These are phyloP conservation scores for Tardiomyces depauwii DNA, from an alignment of 1,139 yeast species.

Conservation along the genomic window DNA sequence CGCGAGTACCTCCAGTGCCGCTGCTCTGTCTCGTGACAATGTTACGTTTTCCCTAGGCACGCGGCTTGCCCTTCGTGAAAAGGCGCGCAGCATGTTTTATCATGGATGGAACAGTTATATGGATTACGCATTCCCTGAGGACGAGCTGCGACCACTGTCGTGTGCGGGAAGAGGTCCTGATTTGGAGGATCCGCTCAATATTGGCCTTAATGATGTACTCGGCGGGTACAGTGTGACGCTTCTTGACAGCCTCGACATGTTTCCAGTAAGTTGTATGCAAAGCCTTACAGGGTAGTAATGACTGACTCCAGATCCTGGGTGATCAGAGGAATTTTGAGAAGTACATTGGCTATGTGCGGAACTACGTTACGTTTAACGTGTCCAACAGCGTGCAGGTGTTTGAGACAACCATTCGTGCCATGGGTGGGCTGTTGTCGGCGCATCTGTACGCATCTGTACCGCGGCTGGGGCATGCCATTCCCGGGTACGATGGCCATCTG, in stretches of 20 bases:
- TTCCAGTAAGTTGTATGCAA: no score
- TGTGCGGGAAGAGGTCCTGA: slow-evolving; percentile 66
- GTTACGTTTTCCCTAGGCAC: not conserved
- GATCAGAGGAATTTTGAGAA: slow-evolving; percentile 45
- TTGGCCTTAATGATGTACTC: slow-evolving; percentile 66
- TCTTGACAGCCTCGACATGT: slow-evolving; percentile 69
- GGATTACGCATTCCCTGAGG: slow-evolving; percentile 64
- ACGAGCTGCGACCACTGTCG: slow-evolving; percentile 66
- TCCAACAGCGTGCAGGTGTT: slow-evolving; percentile 75
- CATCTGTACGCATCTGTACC: slow-evolving; percentile 64
- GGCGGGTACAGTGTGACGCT: slow-evolving; percentile 76
- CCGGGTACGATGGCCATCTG: slow-evolving; percentile 56
- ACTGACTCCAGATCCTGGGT: slow-evolving; percentile 52
- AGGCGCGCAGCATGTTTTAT: slow-evolving; percentile 33
- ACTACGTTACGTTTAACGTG: slow-evolving; percentile 39
- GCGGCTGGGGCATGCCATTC: slow-evolving; percentile 33
- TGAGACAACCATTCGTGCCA: slow-evolving; percentile 67
- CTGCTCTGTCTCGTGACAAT: not conserved
- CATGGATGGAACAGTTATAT: slow-evolving; percentile 76
- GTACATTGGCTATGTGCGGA: slow-evolving; percentile 38
- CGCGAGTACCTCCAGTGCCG: no score
- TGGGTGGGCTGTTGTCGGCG: slow-evolving; percentile 70
- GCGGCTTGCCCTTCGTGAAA: not conserved
- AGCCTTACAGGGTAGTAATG: no score
- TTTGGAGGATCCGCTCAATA: slow-evolving; percentile 36